Conservation (phyloP, 306 rosid species). For the Castanea mollissima region DNA sequence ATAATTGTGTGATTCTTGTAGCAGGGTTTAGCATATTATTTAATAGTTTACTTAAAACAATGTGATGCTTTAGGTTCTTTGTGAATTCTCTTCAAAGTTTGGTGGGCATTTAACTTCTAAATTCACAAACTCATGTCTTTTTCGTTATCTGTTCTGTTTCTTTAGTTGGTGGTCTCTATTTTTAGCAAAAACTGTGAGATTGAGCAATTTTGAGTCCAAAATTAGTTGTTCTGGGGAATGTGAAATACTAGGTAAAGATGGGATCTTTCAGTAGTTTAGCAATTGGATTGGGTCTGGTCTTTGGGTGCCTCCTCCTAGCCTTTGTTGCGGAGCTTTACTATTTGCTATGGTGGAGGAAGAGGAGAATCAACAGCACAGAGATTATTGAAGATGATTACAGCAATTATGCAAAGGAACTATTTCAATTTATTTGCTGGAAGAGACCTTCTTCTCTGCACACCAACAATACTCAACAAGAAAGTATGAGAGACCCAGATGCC, state of each 20-base stretch:
- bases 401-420: conserved; percentile 42
- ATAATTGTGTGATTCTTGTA: conserved; percentile 9
- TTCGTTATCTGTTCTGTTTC: too few relatives aligned
- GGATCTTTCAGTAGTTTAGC: conserved; percentile 58
- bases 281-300: conserved; percentile 56
- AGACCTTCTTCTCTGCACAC: conserved; percentile 25
- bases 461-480: neutral
- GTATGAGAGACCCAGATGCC: conserved; percentile 27
- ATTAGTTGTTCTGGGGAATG: conserved; percentile 28
- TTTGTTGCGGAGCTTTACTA: conserved; percentile 76
- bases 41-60: neutral
- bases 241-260: conserved; percentile 39
- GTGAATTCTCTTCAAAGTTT: neutral
- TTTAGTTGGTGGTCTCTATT: neutral
- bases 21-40: neutral
- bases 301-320: conserved; percentile 62
- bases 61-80: neutral
- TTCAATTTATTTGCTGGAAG: conserved; percentile 51
- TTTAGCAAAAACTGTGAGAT: neutral
- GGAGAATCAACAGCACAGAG: conserved; percentile 45
- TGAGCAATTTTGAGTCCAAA: neutral
- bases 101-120: neutral
- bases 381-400: conserved; percentile 47
- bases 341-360: conserved; percentile 75
- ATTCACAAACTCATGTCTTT: neutral